A percentile compares a stretch with the other conserved stretches of the same genome.
phyloP scores from a whole-genome alignment of 305 asterid species.

The Rubia tinctorum region DNA sequence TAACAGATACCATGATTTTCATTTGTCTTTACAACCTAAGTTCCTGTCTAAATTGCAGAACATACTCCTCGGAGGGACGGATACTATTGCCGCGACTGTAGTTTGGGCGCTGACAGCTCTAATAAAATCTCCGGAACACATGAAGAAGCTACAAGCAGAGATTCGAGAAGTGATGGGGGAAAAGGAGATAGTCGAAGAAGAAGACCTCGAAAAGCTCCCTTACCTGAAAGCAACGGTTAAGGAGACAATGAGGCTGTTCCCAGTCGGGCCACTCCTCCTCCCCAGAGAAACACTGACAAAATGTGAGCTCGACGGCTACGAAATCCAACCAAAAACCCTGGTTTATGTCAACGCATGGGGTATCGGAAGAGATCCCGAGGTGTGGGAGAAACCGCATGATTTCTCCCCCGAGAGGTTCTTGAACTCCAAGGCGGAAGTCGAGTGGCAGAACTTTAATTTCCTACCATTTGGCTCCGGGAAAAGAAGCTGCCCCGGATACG shows the following conservation, averaged over 20 bases:
- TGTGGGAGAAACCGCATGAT: background rate
- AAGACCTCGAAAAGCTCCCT: background rate
- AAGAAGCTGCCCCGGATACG: constrained; percentile 13
- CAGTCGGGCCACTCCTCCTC: background rate
- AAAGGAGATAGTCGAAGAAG: background rate
- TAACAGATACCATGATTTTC: too few relatives aligned
- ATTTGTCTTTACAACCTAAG: too few relatives aligned
- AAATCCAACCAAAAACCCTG: background rate
- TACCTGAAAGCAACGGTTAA: background rate
- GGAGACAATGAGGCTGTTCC: background rate
- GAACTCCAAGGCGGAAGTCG: background rate
- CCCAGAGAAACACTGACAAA: background rate
- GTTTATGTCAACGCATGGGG: background rate
- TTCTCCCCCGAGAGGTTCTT: background rate
- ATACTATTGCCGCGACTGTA: background rate
- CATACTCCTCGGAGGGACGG: background rate
- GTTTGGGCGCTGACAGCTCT: constrained; percentile 3
- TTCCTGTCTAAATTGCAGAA: background rate
- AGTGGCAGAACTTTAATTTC: background rate
- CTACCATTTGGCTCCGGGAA: background rate
- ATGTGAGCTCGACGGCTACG: background rate
- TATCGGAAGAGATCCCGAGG: background rate
- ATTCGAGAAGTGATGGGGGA: background rate
- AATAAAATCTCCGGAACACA: background rate
- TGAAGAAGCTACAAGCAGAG: background rate